phyloP scores from a whole-genome alignment of 2,329 filamentous ascomycete species.

The Torrubiella hemipterigena region DNA sequence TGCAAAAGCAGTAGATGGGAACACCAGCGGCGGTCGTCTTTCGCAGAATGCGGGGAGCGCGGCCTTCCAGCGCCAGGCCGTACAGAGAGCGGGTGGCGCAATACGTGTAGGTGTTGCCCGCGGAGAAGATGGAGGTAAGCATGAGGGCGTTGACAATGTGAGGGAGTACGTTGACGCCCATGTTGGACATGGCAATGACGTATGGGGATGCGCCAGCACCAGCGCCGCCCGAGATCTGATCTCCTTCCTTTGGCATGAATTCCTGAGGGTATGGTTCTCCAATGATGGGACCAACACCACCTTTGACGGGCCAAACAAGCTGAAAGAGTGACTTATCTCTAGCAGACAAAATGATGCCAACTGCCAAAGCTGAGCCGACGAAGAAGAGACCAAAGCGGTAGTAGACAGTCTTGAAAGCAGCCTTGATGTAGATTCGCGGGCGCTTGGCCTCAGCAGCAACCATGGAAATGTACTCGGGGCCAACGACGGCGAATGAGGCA shows the following conservation, averaged over 20 bases:
- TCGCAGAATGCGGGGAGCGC: conserved; percentile 38
- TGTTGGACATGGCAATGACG: conserved; percentile 48
- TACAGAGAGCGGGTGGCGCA: conserved; percentile 38
- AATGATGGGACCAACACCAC: too few species aligned
- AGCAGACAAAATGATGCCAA: conserved; percentile 55
- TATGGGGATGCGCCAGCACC: conserved; percentile 41
- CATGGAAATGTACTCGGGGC: conserved; percentile 55
- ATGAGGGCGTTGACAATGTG: conserved; percentile 44
- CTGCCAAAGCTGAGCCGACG: conserved; percentile 52
- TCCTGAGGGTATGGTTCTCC: too few species aligned
- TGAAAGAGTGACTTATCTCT: conserved; percentile 47
- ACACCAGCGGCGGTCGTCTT: conserved; percentile 49
- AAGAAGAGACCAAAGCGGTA: conserved; percentile 62
- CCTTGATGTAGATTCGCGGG: conserved; percentile 50
- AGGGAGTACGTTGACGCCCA: conserved; percentile 39
- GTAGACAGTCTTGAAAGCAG: conserved; percentile 62
- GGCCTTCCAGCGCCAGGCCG: conserved; percentile 36
- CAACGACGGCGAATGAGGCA: conserved; percentile 51
- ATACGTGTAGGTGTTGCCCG: conserved; percentile 39
- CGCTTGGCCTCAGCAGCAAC: conserved; percentile 60
- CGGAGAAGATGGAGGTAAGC: conserved; percentile 30
- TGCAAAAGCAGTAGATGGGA: conserved; percentile 43
- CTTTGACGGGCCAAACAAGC: background rate
- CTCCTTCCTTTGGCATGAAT: background rate
- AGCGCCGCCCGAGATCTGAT: conserved; percentile 12